A percentile compares a stretch with the other conserved stretches of the same genome.
Evolutionary conservation across 2,329 filamentous ascomycete species (phyloP).

Genomic region (Pestalotiopsis sp.): DNA sequence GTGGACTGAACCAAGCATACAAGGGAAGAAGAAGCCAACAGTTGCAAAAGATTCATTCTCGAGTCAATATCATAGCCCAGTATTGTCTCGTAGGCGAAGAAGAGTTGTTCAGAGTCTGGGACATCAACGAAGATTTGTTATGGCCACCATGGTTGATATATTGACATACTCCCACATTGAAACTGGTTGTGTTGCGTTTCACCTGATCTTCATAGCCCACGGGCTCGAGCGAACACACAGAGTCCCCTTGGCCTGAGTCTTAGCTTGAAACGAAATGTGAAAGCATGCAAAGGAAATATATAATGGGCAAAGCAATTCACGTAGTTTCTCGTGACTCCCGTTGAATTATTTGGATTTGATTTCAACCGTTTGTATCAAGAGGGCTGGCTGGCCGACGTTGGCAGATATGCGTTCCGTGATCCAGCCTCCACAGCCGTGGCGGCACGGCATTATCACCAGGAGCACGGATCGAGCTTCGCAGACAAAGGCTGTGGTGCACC

Average conservation of each 20-base stretch:
- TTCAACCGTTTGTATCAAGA: neutral
- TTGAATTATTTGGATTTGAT: too few species aligned
- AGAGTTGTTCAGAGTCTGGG: neutral
- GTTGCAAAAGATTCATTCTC: neutral
- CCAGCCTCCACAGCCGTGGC: neutral
- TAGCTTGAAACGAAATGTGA: neutral
- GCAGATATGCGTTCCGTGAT: neutral
- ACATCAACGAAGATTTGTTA: neutral
- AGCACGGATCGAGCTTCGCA: neutral
- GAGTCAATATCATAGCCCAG: too few species aligned
- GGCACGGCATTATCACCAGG: neutral
- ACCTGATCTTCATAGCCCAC: neutral
- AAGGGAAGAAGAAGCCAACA: neutral
- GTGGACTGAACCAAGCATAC: neutral
- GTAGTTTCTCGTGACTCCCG: neutral
- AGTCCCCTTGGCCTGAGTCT: neutral
- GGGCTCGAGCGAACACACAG: neutral
- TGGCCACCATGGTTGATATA: neutral
- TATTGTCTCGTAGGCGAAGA: neutral
- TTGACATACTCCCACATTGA: neutral
- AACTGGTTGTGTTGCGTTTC: neutral
- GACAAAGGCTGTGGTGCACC: neutral
- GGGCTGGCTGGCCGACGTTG: neutral
- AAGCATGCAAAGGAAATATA: neutral
- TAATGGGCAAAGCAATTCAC: neutral